Percentiles rank a stretch among this genome's conserved stretches.
phyloP scores from a whole-genome alignment of 345 rosid species.

The Xanthoceras sorbifolium region DNA sequence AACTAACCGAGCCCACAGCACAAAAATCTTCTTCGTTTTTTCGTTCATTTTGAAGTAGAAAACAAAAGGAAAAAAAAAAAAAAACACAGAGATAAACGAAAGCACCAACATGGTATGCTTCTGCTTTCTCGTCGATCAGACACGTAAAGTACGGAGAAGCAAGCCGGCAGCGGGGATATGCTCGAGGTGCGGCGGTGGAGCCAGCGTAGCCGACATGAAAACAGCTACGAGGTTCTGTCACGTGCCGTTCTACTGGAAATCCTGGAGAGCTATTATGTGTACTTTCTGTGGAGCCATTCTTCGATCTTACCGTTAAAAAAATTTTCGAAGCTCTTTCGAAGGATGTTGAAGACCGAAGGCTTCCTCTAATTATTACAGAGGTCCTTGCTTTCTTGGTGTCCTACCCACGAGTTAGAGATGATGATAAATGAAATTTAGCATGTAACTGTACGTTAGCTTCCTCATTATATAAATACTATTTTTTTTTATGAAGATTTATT shows the following conservation, averaged over 20 bases:
- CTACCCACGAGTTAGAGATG: too few relatives aligned
- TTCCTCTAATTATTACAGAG: too few relatives aligned
- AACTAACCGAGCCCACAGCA: neutral
- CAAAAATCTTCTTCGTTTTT: neutral
- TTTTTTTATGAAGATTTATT: too few relatives aligned
- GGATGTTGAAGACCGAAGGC: neutral
- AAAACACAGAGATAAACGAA: neutral
- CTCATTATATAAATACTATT: neutral
- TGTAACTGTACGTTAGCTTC: neutral
- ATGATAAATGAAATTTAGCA: too few relatives aligned
- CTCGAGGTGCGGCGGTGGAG: constrained; percentile 93
- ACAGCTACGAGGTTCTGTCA: constrained; percentile 77
- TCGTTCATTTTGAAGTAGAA: too few relatives aligned
- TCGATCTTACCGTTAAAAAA: constrained; percentile 61
- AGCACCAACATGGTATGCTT: constrained; percentile 56
- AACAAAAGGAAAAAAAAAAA: too few relatives aligned
- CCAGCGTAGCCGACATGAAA: constrained; percentile 94
- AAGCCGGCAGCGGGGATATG: constrained; percentile 93
- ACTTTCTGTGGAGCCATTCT: constrained; percentile 85
- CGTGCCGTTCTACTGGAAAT: constrained; percentile 82
- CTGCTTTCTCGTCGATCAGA: constrained; percentile 91
- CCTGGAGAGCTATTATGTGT: constrained; percentile 86
- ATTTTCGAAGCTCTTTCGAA: neutral
- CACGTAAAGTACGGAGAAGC: constrained; percentile 62
- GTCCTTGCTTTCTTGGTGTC: neutral